Evolutionary conservation across 2,329 filamentous ascomycete genomes (phyloP).

Genomic region (Tolypocladium nubicola): DNA sequence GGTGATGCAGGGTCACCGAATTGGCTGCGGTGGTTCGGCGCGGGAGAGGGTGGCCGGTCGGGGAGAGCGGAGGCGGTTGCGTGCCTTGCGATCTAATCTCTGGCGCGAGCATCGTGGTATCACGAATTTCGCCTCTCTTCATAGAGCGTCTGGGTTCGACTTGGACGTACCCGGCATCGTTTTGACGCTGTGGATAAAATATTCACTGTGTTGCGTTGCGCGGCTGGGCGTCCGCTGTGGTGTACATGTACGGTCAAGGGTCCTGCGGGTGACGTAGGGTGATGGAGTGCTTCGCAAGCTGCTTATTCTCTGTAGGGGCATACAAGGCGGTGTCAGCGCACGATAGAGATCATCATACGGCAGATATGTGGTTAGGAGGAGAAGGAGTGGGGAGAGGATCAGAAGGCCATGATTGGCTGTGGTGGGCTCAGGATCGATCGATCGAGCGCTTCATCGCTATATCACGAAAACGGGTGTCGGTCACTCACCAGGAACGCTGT

Average conservation of each 20-base stretch:
- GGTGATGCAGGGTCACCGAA: slow-evolving; percentile 37
- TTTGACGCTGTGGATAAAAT: background rate
- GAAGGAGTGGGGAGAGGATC: too few species aligned
- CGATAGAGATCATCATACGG: background rate
- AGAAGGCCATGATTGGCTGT: background rate
- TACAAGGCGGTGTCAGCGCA: background rate
- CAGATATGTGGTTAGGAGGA: background rate
- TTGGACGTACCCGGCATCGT: background rate
- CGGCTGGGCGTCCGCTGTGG: background rate
- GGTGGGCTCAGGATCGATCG: background rate
- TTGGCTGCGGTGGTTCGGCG: slow-evolving; percentile 32
- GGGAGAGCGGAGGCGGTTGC: slow-evolving; percentile 13
- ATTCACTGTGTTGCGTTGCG: background rate
- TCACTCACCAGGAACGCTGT: background rate
- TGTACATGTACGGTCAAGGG: background rate
- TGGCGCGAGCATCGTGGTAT: slow-evolving; percentile 18
- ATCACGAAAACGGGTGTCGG: background rate
- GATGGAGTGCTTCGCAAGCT: background rate
- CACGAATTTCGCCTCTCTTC: slow-evolving; percentile 4
- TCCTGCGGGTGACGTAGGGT: background rate
- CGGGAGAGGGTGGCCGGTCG: slow-evolving; percentile 29
- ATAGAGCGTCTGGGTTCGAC: background rate
- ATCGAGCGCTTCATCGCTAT: background rate
- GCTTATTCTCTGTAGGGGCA: background rate
- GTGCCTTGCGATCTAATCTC: slow-evolving; percentile 11